A percentile compares a stretch with the other conserved stretches of the same genome.
Conservation (phyloP, 2,329 filamentous ascomycete genomes). For the Apiospora phragmitis region DNA sequence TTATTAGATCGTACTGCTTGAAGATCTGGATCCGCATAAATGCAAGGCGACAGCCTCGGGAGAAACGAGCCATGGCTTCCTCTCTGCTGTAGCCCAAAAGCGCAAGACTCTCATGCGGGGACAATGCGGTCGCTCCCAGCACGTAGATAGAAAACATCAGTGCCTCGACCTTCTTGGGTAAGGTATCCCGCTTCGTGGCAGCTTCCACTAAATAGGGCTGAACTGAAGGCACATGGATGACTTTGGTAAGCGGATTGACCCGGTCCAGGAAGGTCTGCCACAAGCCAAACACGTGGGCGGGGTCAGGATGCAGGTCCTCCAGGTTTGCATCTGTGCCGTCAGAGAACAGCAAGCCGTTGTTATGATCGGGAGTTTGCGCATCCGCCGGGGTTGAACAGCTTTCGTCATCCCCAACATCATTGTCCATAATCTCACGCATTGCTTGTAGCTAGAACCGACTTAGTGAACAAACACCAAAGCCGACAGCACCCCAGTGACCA, state of each 20-base stretch:
- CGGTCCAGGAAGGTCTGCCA: conserved; percentile 77
- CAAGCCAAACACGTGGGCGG: conserved; percentile 66
- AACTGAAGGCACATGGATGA: conserved; percentile 70
- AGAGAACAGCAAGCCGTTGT: conserved; percentile 51
- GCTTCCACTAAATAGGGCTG: conserved; percentile 67
- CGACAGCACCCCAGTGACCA: background rate
- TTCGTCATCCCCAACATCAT: conserved; percentile 50
- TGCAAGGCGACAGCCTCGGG: conserved; percentile 50
- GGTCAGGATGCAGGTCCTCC: conserved; percentile 62
- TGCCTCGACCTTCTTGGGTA: conserved; percentile 61
- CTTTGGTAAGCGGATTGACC: conserved; percentile 60
- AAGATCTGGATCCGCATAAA: conserved; percentile 58
- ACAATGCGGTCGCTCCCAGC: conserved; percentile 58
- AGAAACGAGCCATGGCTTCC: conserved; percentile 52
- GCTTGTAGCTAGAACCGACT: conserved; percentile 46
- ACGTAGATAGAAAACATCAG: conserved; percentile 67
- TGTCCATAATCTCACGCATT: conserved; percentile 60
- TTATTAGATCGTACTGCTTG: conserved; percentile 56
- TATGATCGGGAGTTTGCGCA: conserved; percentile 51
- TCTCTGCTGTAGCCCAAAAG: conserved; percentile 51
- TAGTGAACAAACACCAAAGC: background rate
- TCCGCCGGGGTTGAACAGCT: conserved; percentile 40
- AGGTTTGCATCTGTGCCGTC: conserved; percentile 40
- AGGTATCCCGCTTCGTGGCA: conserved; percentile 51
- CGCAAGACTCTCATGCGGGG: conserved; percentile 54